Conservation (phyloP, 352 stramenopile genomes). For the Halophytophthora batemanensis region DNA sequence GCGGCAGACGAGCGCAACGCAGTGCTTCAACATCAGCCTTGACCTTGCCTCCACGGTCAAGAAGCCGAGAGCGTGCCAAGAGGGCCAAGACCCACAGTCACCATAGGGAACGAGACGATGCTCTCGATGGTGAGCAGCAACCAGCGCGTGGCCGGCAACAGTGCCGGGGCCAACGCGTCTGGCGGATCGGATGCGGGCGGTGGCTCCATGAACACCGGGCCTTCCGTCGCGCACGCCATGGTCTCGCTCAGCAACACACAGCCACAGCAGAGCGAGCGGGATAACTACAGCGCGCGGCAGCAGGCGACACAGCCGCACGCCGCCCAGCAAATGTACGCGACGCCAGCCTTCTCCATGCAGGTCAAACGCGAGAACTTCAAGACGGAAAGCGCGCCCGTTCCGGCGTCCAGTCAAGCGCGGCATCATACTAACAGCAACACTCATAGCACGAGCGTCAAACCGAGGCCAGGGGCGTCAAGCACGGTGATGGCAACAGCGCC, state of each 20-base stretch:
- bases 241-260: slow-evolving; percentile 24
- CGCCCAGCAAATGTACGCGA: slow-evolving; percentile 14
- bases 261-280: slow-evolving; percentile 1
- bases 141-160: slow-evolving; percentile 18
- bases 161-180: slow-evolving; percentile 6
- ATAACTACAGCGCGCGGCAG: slow-evolving; percentile 4
- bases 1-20: slow-evolving; percentile 6
- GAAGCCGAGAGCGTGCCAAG: slow-evolving; percentile 1
- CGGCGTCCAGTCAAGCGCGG: slow-evolving; percentile 1
- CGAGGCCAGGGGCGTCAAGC: too few species aligned
- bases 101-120: slow-evolving; percentile 38
- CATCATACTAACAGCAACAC: slow-evolving; percentile 22
- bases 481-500: slow-evolving; percentile 13
- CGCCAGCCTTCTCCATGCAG: slow-evolving; percentile 2
- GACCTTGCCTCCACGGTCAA: slow-evolving; percentile 3
- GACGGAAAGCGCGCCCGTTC: not conserved
- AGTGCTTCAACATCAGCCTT: slow-evolving; percentile 23
- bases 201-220: slow-evolving; percentile 21
- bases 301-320: slow-evolving; percentile 7
- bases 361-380: slow-evolving; percentile 17
- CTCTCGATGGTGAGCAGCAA: slow-evolving; percentile 59
- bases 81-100: slow-evolving; percentile 9
- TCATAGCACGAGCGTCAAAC: slow-evolving; percentile 7
- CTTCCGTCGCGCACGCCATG: slow-evolving; percentile 29
- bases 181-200: slow-evolving; percentile 7